Percentiles rank a stretch among this genome's conserved stretches.
These are phyloP conservation scores for Stagonosporopsis rhizophila DNA, from an alignment of 2,329 filamentous ascomycete genomes.

Conservation along the genomic window DNA sequence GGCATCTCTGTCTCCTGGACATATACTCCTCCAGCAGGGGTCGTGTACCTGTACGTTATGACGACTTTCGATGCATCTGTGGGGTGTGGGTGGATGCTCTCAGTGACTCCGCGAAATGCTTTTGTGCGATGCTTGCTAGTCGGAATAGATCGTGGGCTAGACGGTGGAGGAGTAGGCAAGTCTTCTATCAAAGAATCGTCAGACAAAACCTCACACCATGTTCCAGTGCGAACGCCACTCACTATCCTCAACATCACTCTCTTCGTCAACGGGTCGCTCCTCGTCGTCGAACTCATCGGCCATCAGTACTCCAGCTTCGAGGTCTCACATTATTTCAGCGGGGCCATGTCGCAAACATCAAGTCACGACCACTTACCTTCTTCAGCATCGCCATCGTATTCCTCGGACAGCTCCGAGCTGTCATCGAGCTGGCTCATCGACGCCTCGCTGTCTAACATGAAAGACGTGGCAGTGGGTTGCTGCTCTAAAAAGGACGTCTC, in stretches of 20 bases:
- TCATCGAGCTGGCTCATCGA: neutral
- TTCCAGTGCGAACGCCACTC: neutral
- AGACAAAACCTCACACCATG: neutral
- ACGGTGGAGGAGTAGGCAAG: neutral
- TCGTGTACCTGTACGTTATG: neutral
- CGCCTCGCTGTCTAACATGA: neutral
- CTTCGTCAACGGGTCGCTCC: neutral
- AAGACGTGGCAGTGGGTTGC: neutral
- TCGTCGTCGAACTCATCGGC: neutral
- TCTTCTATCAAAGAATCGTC: neutral
- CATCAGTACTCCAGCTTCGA: neutral
- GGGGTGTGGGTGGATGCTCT: constrained; percentile 1
- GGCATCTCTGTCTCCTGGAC: constrained; percentile 3
- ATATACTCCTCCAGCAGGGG: neutral
- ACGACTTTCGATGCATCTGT: neutral
- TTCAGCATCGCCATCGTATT: neutral
- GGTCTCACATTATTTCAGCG: neutral
- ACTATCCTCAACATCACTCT: neutral
- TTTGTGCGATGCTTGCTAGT: neutral
- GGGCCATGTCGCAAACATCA: neutral
- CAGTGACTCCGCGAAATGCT: neutral
- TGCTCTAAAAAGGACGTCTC: neutral
- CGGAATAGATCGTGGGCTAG: neutral
- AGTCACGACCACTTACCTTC: neutral
- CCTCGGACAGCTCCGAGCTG: neutral